Percentiles rank a stretch among this genome's conserved stretches.
Evolutionary conservation across 148 eudicot species (phyloP).

Genomic region (Fagopyrum tataricum): DNA sequence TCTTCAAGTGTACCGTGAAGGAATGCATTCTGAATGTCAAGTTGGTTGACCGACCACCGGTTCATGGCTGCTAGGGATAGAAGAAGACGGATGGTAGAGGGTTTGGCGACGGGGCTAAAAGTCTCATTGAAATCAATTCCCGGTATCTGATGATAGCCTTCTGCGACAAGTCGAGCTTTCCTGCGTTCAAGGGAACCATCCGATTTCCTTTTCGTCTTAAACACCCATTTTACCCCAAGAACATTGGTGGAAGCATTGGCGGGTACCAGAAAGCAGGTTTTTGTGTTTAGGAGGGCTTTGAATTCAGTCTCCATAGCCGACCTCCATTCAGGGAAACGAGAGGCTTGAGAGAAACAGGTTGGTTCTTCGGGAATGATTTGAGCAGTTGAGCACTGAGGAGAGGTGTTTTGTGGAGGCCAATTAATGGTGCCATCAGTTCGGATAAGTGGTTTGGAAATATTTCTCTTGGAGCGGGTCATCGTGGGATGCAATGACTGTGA

Average conservation of each 20-base stretch:
- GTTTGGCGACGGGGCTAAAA: background rate
- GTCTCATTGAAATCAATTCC: background rate
- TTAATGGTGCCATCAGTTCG: background rate
- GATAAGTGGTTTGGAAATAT: background rate
- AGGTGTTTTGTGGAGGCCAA: too few relatives aligned
- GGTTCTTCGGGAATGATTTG: background rate
- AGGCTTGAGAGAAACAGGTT: background rate
- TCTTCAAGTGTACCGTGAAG: background rate
- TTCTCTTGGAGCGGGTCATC: background rate
- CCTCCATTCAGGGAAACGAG: background rate
- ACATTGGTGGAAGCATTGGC: background rate
- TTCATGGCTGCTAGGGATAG: background rate
- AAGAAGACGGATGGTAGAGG: background rate
- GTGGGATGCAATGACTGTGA: background rate
- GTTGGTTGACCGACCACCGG: background rate
- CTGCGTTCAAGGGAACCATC: background rate
- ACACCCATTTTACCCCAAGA: background rate
- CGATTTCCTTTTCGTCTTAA: background rate
- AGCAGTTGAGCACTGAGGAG: background rate
- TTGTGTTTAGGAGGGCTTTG: background rate
- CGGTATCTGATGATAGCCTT: background rate
- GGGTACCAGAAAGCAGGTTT: background rate
- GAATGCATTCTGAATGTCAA: background rate
- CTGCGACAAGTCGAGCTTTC: background rate
- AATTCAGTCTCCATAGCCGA: background rate